Conservation (phyloP, 768 basidiomycete genomes). For the Nidularia pulvinata region DNA sequence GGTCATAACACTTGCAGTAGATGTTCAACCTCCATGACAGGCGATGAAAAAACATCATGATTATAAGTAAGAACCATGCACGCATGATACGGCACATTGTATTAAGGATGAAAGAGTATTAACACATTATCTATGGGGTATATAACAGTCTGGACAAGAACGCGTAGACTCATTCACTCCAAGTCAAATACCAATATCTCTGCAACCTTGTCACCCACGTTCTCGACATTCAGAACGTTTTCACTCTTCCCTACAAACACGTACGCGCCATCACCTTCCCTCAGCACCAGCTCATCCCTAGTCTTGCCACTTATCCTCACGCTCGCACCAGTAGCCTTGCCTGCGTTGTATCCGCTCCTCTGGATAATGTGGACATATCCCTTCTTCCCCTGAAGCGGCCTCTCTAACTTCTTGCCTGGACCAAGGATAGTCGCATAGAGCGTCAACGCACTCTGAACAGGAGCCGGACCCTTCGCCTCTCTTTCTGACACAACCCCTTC, state of each 20-base stretch:
- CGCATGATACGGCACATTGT: too few relatives aligned
- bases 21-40: too few relatives aligned
- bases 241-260: constrained; percentile 48
- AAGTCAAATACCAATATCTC: constrained; percentile 86
- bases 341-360: constrained; percentile 76
- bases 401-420: constrained; percentile 48
- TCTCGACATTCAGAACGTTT: constrained; percentile 45
- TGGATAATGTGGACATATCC: constrained; percentile 89
- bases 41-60: too few relatives aligned
- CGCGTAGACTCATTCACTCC: constrained; percentile 26
- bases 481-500: constrained; percentile 60
- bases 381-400: constrained; percentile 53
- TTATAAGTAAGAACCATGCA: too few relatives aligned
- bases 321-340: constrained; percentile 51
- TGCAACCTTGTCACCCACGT: constrained; percentile 61
- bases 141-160: too few relatives aligned
- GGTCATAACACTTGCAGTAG: too few relatives aligned
- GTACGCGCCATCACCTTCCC: constrained; percentile 91
- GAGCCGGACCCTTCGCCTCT: constrained; percentile 79
- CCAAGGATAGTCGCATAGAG: constrained; percentile 80
- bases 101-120: too few relatives aligned
- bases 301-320: constrained; percentile 46
- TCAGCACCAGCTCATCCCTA: constrained; percentile 48
- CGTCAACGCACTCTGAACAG: constrained; percentile 67
- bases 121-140: too few relatives aligned